phyloP scores from a whole-genome alignment of 805 yeast genomes.

The Candida multigemmis region DNA sequence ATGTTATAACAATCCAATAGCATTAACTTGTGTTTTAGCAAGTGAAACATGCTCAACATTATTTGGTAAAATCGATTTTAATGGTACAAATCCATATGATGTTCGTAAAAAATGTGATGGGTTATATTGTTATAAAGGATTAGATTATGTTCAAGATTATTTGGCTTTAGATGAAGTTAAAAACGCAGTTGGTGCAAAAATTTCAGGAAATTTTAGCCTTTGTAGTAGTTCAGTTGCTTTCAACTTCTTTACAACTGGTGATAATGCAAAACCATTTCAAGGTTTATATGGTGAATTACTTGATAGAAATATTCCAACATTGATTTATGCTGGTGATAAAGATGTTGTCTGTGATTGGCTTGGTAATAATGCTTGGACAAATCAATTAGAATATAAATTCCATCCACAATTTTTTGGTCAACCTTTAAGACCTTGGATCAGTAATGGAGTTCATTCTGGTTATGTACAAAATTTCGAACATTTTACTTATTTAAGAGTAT shows the following conservation, averaged over 20 bases:
- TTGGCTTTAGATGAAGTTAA: constrained; percentile 44
- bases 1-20: constrained; percentile 63
- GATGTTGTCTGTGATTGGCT: constrained; percentile 90
- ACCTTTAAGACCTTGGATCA: constrained; percentile 27
- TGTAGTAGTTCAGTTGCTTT: constrained; percentile 36
- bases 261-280: constrained; percentile 56
- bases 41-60: constrained; percentile 43
- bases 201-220: constrained; percentile 25
- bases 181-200: constrained; percentile 43
- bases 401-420: constrained; percentile 8
- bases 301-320: constrained; percentile 57
- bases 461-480: constrained; percentile 21
- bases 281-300: constrained; percentile 35
- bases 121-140: constrained; percentile 44
- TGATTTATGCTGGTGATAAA: constrained; percentile 86
- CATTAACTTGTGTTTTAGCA: constrained; percentile 82
- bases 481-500: constrained; percentile 27
- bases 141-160: constrained; percentile 38
- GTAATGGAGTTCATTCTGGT: constrained; percentile 19
- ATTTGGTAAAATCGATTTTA: constrained; percentile 17
- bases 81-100: constrained; percentile 52
- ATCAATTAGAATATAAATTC: constrained; percentile 8
- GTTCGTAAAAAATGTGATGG: constrained; percentile 39
- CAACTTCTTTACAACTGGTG: constrained; percentile 43
- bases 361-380: constrained; percentile 60